Evolutionary conservation across 1,284 basidiomycete genomes (phyloP).

Genomic region (Ceratorhiza oryzae-sativae): DNA sequence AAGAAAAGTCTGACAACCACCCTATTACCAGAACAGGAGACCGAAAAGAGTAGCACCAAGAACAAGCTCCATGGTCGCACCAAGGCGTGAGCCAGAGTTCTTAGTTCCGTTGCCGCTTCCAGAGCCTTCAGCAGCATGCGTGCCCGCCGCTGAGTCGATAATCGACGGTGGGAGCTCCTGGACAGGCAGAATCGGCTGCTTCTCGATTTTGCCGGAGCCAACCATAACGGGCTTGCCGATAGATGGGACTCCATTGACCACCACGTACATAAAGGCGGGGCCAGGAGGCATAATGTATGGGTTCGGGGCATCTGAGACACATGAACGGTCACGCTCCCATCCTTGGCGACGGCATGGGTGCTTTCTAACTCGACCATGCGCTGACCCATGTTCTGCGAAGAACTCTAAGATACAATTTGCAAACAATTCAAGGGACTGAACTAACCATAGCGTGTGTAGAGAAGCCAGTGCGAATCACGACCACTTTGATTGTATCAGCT

Average conservation of each 20-base stretch:
- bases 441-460: conserved; percentile 91
- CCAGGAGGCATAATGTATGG: conserved; percentile 86
- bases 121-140: conserved; percentile 29
- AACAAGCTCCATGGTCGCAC: background rate
- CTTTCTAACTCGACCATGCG: conserved; percentile 74
- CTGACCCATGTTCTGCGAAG: conserved; percentile 80
- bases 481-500: conserved; percentile 72
- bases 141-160: conserved; percentile 7
- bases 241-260: conserved; percentile 82
- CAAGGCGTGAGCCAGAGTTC: conserved; percentile 13
- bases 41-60: conserved; percentile 16
- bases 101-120: background rate
- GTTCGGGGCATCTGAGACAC: conserved; percentile 84
- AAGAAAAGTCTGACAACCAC: background rate
- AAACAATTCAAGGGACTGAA: conserved; percentile 45
- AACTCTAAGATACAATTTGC: conserved; percentile 43
- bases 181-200: conserved; percentile 61
- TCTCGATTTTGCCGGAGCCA: conserved; percentile 78
- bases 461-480: conserved; percentile 86
- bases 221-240: conserved; percentile 77
- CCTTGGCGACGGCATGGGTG: conserved; percentile 79
- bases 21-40: conserved; percentile 20
- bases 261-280: conserved; percentile 83
- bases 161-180: conserved; percentile 60
- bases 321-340: conserved; percentile 75